phyloP scores from a whole-genome alignment of 129 eudicot species.

The Flaveria trinervia region DNA sequence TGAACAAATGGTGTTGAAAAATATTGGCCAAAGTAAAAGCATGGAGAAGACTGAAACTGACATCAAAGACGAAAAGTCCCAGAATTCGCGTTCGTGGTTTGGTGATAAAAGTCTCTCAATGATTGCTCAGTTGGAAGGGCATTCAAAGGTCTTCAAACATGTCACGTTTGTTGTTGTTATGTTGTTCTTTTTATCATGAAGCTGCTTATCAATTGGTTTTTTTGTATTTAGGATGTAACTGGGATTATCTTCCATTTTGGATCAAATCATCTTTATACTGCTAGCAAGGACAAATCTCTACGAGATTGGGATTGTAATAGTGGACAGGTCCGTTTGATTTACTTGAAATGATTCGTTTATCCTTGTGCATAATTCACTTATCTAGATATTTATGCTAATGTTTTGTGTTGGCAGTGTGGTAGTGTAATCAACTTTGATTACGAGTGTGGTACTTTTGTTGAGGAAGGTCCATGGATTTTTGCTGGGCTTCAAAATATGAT shows the following conservation, averaged over 20 bases:
- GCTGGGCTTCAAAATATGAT: slow-evolving; percentile 59
- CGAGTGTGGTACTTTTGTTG: slow-evolving; percentile 50
- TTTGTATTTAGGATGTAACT: slow-evolving; percentile 47
- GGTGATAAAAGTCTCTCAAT: slow-evolving; percentile 55
- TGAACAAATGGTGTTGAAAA: slow-evolving; percentile 11
- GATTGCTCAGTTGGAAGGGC: slow-evolving; percentile 63
- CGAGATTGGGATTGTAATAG: slow-evolving; percentile 75
- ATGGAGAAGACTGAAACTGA: slow-evolving; percentile 11
- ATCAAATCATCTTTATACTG: slow-evolving; percentile 50
- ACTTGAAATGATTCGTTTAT: background rate
- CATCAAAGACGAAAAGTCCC: slow-evolving; percentile 25
- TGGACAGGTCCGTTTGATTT: slow-evolving; percentile 53
- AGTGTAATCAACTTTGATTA: slow-evolving; percentile 35
- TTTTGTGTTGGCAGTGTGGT: slow-evolving; percentile 46
- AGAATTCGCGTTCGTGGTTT: slow-evolving; percentile 50
- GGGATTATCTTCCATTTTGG: slow-evolving; percentile 65
- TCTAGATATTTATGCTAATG: slow-evolving; percentile 1
- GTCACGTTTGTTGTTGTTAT: background rate
- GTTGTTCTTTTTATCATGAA: background rate
- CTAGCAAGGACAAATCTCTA: slow-evolving; percentile 56
- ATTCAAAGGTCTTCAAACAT: slow-evolving; percentile 44
- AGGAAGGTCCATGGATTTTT: slow-evolving; percentile 72
- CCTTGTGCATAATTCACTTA: background rate
- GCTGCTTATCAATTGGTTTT: background rate
- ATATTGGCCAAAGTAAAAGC: slow-evolving; percentile 8